Conservation (phyloP, 345 rosid genomes). For the Sisymbrium altissimum region DNA sequence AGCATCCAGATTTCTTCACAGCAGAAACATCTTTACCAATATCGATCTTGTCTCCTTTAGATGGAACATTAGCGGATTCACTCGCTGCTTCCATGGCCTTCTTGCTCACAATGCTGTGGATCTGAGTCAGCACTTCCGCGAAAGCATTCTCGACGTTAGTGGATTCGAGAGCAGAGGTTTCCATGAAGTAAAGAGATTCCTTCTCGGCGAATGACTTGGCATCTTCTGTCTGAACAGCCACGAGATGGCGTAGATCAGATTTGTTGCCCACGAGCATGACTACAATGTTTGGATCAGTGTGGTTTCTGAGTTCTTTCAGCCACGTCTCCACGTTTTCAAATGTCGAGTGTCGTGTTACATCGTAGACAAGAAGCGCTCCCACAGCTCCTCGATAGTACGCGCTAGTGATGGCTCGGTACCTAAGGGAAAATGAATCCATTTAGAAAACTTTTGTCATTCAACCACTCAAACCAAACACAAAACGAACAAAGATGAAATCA, state of each 20-base stretch:
- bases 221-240: conserved; percentile 51
- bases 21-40: conserved; percentile 41
- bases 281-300: conserved; percentile 55
- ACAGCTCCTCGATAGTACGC: conserved; percentile 60
- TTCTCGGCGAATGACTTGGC: conserved; percentile 47
- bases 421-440: neutral
- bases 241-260: conserved; percentile 51
- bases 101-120: conserved; percentile 46
- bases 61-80: conserved; percentile 29
- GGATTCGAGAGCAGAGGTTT: conserved; percentile 54
- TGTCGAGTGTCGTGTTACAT: conserved; percentile 48
- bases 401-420: conserved; percentile 58
- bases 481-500: neutral
- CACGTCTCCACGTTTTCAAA: conserved; percentile 53
- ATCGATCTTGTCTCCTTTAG: conserved; percentile 39
- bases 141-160: conserved; percentile 52
- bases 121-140: conserved; percentile 49
- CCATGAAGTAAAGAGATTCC: conserved; percentile 53
- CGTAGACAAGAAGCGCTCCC: conserved; percentile 54
- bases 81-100: conserved; percentile 43
- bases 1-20: conserved; percentile 39
- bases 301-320: conserved; percentile 51
- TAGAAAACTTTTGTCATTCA: neutral
- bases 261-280: conserved; percentile 58
- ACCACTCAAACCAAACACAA: neutral